Evolutionary conservation across 2,329 filamentous ascomycete species (phyloP).

Genomic region (Penicillium sp.): DNA sequence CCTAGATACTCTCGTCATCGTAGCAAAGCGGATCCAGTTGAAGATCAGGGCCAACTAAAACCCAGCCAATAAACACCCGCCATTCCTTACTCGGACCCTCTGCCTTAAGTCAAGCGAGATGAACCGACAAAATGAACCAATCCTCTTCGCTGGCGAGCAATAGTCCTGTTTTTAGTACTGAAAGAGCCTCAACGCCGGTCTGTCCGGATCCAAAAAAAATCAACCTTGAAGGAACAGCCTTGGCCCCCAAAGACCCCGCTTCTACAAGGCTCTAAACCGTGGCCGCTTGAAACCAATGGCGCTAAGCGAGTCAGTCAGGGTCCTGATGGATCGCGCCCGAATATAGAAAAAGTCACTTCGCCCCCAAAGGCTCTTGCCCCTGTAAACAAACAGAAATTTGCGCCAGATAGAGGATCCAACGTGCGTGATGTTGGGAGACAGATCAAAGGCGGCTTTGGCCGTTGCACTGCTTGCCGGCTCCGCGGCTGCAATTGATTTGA

Average conservation of each 20-base stretch:
- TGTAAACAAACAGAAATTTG: neutral
- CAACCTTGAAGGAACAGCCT: neutral
- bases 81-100: neutral
- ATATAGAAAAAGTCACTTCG: neutral
- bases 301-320: neutral
- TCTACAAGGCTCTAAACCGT: neutral
- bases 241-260: neutral
- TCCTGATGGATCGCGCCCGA: neutral
- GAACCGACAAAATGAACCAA: neutral
- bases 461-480: neutral
- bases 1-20: no score
- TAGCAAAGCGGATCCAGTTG: no score
- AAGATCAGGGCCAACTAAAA: neutral
- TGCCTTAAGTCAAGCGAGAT: neutral
- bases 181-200: conserved; percentile 1
- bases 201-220: neutral
- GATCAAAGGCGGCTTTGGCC: neutral
- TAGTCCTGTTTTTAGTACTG: neutral
- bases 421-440: neutral
- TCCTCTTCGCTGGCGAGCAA: neutral
- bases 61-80: neutral
- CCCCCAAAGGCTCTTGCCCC: neutral
- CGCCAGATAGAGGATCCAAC: neutral
- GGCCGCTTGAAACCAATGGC: neutral
- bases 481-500: conserved; percentile 5